Base-by-base conservation (phyloP, 1,284 basidiomycete genomes). In the Taiwanofungus camphoratus region DNA sequence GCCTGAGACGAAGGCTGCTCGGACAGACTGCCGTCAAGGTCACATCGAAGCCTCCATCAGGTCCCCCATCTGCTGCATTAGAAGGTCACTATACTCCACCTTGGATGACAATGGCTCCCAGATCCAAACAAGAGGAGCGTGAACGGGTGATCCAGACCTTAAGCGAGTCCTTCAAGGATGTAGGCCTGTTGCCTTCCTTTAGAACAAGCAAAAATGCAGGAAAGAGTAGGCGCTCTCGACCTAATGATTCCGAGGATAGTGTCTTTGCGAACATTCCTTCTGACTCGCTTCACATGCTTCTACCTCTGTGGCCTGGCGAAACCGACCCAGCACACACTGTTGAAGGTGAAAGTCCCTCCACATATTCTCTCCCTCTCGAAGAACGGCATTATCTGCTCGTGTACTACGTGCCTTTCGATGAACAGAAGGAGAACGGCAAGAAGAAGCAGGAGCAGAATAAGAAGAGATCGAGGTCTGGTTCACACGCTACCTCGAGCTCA, bases 261-360 rank as follows among this genome's bases (percentile, higher is more conserved):
- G 71, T 86, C 47, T 79, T 88, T 48, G 72, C 74, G 36, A 68
- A 75, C 32, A 70, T 87, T 20, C 81, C 82, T 0, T 62, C 74
- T 3, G 82, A 87, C 16, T 74, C 75, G 20, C 64, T 87, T 34
- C 87, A 82, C 60, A 88, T 89, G 87, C 69, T 89, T 16, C 67
- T 89, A n/a, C 86, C 86, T 3, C 69, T 89, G 27, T 89, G 86
- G 85, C 78, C 82, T 8, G 75, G 78, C n/a, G 80, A 83, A 52
- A 83, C 76, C 0, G 85, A 85, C 55, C 55, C 71, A 0, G 52
- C 56, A 13, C 59, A 54, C 32, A 51, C 53, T 21, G 48, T 54
- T 23, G 38, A 41, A 4, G 41, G 46, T 44, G 62, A 64, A 12
- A 67, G 65, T 39, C 53, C 57, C 13, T 45, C 63, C 5, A 65